Evolutionary conservation across 1,284 basidiomycete species (phyloP).

Genomic region (Fomes fomentarius): DNA sequence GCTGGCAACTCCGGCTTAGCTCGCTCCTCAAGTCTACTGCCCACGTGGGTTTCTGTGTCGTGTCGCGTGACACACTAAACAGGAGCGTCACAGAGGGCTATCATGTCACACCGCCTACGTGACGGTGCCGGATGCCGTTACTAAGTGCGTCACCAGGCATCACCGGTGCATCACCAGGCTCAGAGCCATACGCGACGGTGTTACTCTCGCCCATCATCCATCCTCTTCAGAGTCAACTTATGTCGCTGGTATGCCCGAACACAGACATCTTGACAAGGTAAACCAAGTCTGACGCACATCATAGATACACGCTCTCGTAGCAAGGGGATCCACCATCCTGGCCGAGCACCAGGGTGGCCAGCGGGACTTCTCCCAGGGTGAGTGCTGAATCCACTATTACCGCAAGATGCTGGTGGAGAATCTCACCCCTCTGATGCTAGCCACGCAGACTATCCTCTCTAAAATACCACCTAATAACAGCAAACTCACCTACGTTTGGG

Average conservation of each 20-base stretch:
- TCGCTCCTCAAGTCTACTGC: constrained; percentile 2
- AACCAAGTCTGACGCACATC: neutral
- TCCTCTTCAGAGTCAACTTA: constrained; percentile 18
- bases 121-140: constrained; percentile 22
- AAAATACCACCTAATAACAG: constrained; percentile 95
- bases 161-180: neutral
- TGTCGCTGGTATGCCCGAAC: constrained; percentile 41
- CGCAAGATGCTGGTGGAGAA: neutral
- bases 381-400: constrained; percentile 10
- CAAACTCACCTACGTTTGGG: constrained; percentile 96
- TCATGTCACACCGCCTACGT: neutral
- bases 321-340: constrained; percentile 78
- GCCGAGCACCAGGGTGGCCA: constrained; percentile 82
- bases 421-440: constrained; percentile 39
- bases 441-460: constrained; percentile 89
- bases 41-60: constrained; percentile 25
- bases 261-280: neutral
- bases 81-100: no score
- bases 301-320: constrained; percentile 90
- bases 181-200: neutral
- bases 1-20: constrained; percentile 31
- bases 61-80: neutral
- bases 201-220: neutral
- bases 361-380: constrained; percentile 86
- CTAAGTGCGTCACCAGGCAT: neutral